Evolutionary conservation across 495 filamentous ascomycete genomes (phyloP).

Genomic region (Xylaria longipes): DNA sequence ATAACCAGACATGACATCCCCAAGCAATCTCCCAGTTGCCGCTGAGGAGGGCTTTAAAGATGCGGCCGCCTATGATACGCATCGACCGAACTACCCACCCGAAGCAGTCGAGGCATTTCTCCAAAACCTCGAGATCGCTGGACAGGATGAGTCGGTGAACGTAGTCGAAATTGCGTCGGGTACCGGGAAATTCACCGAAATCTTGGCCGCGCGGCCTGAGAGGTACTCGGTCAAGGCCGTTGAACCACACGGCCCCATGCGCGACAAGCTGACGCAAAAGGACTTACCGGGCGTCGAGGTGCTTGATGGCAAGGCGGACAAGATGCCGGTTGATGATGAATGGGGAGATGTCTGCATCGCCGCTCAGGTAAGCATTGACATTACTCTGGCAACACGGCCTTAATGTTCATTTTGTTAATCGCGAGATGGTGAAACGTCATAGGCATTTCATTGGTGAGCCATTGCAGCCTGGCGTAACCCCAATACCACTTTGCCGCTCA

Average conservation of each 20-base stretch:
- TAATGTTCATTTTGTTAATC: neutral
- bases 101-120: slow-evolving; percentile 62
- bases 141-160: slow-evolving; percentile 42
- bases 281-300: slow-evolving; percentile 55
- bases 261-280: slow-evolving; percentile 61
- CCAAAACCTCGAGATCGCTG: slow-evolving; percentile 50
- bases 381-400: neutral
- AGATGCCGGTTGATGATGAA: slow-evolving; percentile 58
- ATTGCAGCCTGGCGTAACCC: neutral
- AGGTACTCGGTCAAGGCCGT: slow-evolving; percentile 63
- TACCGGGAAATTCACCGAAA: slow-evolving; percentile 70
- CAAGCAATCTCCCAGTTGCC: slow-evolving; percentile 34
- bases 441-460: slow-evolving; percentile 67
- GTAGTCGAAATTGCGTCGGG: slow-evolving; percentile 70
- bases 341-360: slow-evolving; percentile 68
- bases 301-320: slow-evolving; percentile 59
- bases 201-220: slow-evolving; percentile 59
- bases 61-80: slow-evolving; percentile 62
- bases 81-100: slow-evolving; percentile 66
- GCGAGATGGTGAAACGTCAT: neutral
- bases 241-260: slow-evolving; percentile 68
- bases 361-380: slow-evolving; percentile 61
- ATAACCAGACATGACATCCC: slow-evolving; percentile 30
- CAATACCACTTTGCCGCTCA: slow-evolving; percentile 8
- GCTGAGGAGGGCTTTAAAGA: slow-evolving; percentile 60